phyloP scores from a whole-genome alignment of 2,329 filamentous ascomycete genomes.

The Lachnellula cervina region DNA sequence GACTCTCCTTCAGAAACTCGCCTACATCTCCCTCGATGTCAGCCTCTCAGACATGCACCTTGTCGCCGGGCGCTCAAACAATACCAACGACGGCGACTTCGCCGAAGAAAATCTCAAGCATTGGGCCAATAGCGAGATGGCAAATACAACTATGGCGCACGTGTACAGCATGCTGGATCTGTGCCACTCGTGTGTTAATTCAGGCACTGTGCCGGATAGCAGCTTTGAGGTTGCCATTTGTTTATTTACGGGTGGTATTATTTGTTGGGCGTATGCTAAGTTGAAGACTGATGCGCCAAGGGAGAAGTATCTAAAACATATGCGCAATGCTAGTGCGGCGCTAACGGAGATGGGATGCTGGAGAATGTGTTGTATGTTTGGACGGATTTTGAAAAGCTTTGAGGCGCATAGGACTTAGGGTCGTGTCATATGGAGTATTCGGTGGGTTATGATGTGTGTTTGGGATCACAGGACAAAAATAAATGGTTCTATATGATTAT shows the following conservation, averaged over 20 bases:
- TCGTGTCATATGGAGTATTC: background rate
- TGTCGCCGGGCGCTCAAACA: conserved; percentile 24
- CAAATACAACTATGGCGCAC: conserved; percentile 23
- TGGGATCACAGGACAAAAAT: background rate
- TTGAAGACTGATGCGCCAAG: conserved; percentile 11
- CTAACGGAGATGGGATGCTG: conserved; percentile 26
- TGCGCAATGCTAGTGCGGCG: conserved; percentile 21
- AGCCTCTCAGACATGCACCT: conserved; percentile 27
- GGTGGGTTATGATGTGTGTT: background rate
- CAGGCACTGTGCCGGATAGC: conserved; percentile 13
- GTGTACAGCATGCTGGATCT: conserved; percentile 22
- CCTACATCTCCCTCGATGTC: conserved; percentile 25
- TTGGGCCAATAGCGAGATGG: conserved; percentile 27
- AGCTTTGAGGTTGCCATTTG: conserved; percentile 24
- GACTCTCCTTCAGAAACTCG: conserved; percentile 22
- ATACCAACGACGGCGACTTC: conserved; percentile 23
- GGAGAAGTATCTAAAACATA: conserved; percentile 16
- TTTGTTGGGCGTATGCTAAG: conserved; percentile 29
- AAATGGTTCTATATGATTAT: too few species aligned
- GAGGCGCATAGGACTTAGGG: conserved; percentile 4
- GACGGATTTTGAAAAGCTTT: conserved; percentile 26
- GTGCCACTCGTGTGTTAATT: conserved; percentile 16
- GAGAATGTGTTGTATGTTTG: conserved; percentile 28
- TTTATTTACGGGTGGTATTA: conserved; percentile 27
- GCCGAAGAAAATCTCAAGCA: conserved; percentile 27